A percentile compares a stretch with the other conserved stretches of the same genome.
These are phyloP conservation scores for Fusarium albidum DNA, from an alignment of 2,329 filamentous ascomycete genomes.

Conservation along the genomic window DNA sequence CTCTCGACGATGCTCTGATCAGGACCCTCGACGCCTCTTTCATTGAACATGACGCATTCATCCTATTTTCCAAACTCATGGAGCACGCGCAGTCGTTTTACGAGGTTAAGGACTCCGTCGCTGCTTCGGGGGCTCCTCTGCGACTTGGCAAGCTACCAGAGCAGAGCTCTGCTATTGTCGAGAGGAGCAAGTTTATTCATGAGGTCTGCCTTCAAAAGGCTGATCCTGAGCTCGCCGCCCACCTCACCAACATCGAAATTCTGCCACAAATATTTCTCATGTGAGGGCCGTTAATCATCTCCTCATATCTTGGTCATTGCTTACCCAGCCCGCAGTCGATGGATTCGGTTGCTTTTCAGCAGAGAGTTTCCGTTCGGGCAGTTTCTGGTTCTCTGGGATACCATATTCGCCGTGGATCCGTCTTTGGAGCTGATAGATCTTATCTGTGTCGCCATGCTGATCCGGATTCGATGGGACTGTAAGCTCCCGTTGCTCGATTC, in stretches of 20 bases:
- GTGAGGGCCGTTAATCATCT: constrained; percentile 57
- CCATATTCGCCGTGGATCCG: constrained; percentile 86
- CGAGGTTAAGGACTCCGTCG: constrained; percentile 60
- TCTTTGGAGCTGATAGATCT: constrained; percentile 83
- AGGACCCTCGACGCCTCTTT: constrained; percentile 75
- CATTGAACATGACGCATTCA: constrained; percentile 91
- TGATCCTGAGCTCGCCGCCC: constrained; percentile 83
- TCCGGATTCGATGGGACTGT: constrained; percentile 91
- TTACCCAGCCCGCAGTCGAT: constrained; percentile 67
- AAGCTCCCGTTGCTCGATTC: constrained; percentile 45
- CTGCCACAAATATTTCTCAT: constrained; percentile 97
- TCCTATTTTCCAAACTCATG: constrained; percentile 88
- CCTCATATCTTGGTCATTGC: neutral
- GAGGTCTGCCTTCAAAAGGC: constrained; percentile 79
- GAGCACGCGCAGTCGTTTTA: constrained; percentile 87
- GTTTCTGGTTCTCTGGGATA: constrained; percentile 87
- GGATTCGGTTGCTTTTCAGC: constrained; percentile 92
- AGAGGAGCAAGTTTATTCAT: constrained; percentile 86
- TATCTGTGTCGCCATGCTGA: constrained; percentile 92
- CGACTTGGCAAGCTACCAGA: constrained; percentile 37
- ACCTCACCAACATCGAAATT: constrained; percentile 85
- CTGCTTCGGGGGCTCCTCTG: constrained; percentile 23
- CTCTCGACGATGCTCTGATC: constrained; percentile 63
- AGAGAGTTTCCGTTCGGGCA: constrained; percentile 92
- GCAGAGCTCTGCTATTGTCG: constrained; percentile 72